Evolutionary conservation across 1,284 basidiomycete genomes (phyloP), one percentile per base, ranked within the genome.

Genomic region (Trametes versicolor): DNA sequence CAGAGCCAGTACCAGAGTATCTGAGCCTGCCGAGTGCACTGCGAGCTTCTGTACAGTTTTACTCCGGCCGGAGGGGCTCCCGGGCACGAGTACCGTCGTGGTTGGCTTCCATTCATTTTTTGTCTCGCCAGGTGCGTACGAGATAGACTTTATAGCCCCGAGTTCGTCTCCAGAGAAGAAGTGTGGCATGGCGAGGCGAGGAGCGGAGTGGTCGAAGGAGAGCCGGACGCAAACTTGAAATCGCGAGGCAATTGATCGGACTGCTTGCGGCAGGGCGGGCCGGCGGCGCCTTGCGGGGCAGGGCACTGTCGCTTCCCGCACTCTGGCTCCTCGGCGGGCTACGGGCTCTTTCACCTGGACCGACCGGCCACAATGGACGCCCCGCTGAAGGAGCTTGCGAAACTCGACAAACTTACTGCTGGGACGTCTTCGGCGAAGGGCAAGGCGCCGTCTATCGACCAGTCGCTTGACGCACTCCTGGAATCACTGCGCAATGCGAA

Each of bases 111-210:
- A 76, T 58, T 70, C 67, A 34, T 72, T 70, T 19, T 25, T 1
- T 17, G 4, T 55, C 0, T 68, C 65, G 3, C 52, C 64, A 25
- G 54, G 53, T 8, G 73, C 55, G 65, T 84, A 89, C n/a, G 70
- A 77, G 59, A 92, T 70, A 10, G 84, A 75, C 76, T 92, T 93
- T 63, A 94, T 82, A 61, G 84, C 85, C 27, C 92, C 92, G 27
- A 91, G 85, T 68, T 91, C 88, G 76, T 94, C 92, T 65, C 91
- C 91, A 58, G 85, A 75, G 51, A 92, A 77, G 77, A 92, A 93
- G 63, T 82, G 82, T 74, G 85, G 78, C 91, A 92, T 92, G 61
- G 65, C 60, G 55, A 39, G 19, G 7, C 15, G 6, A n/a, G 8
- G 15, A 25, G 12, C n/a, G 12, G 9, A 29, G 7, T 43, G 41